Evolutionary conservation across 768 basidiomycete genomes (phyloP).

Genomic region (Exidia glandulosa): DNA sequence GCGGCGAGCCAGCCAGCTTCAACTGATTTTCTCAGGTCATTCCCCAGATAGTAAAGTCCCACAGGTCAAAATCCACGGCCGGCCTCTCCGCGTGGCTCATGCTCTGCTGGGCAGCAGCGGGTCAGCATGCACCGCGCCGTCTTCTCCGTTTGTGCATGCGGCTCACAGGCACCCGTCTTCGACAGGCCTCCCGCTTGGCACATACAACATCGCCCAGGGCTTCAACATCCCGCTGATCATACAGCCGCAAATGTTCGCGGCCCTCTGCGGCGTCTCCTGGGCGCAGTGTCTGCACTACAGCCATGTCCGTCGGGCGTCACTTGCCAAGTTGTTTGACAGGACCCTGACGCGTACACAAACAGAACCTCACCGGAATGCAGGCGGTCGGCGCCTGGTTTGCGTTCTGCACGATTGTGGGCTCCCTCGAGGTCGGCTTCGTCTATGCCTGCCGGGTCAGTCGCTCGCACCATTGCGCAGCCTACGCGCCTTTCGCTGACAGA

Average conservation of each 20-base stretch:
- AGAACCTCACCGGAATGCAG: neutral
- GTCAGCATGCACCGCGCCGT: neutral
- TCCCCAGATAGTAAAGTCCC: constrained; percentile 68
- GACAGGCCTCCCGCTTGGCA: constrained; percentile 49
- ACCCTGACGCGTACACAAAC: neutral
- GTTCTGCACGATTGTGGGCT: constrained; percentile 36
- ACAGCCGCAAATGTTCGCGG: constrained; percentile 55
- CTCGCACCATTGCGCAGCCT: no score
- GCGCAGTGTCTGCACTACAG: constrained; percentile 63
- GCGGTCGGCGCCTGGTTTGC: constrained; percentile 26
- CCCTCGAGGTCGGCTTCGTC: constrained; percentile 48
- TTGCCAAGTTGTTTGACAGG: constrained; percentile 5
- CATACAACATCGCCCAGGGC: constrained; percentile 52
- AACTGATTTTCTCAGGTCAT: constrained; percentile 31
- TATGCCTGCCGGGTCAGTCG: constrained; percentile 41
- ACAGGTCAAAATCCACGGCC: constrained; percentile 50
- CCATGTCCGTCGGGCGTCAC: constrained; percentile 16
- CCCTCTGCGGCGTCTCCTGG: constrained; percentile 51
- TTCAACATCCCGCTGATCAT: constrained; percentile 64
- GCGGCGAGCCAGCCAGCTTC: neutral
- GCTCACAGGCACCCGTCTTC: no score
- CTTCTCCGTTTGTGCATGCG: neutral
- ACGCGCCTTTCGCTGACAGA: neutral
- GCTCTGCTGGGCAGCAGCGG: constrained; percentile 23
- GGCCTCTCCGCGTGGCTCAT: constrained; percentile 62